Evolutionary conservation across 441 rosid species (phyloP), one percentile per base, ranked within the genome.

Genomic region (Gossypium schwendimanii): DNA sequence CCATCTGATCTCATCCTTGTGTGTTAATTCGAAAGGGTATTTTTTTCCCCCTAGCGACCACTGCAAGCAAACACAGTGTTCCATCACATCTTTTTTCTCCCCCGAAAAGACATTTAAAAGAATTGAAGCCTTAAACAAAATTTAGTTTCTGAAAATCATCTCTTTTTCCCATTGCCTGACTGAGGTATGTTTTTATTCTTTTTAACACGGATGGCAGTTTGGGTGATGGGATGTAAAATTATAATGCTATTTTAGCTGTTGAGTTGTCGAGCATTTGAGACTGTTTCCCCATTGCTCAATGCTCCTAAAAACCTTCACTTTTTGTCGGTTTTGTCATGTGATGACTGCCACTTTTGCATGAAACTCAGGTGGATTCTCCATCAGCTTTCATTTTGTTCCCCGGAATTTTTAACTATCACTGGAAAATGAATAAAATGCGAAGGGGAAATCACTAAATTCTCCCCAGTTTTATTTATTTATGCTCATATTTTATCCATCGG

Each of bases 321-420:
- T 54, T 31, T 65, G 58, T 31, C 17, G 61, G 75, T 64, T 64
- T 31, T 73, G 64, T 64, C 63, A 54, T 21, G 39, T 73, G 9
- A 6, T 18, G 55, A 15, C 55, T 50, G 20, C 65, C 65, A 61
- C 11, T 45, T 45, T 23, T 9, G n/a, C 9, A 6, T 49, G 12
- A 55, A 60, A 26, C 74, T 12, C 12, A 1, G 47, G 20, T 54
- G 28, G 63, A 69, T 60, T 71, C 67, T 71, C 65, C 74, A 44
- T 44, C 20, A 6, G 6, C 69, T 14, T 23, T 71, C 65, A 20
- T n/a, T 57, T 58, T 36, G 63, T 55, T 36, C 23, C 2, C 47
- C 4, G 6, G 31, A 52, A 31, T 28, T 69, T 18, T 0, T 54
- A 0, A 54, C 31, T 6, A 3, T 36, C 49, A 55, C 12, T 47